Conservation (phyloP, 2,329 filamentous ascomycete genomes). For the Cytospora paraplurivora region DNA sequence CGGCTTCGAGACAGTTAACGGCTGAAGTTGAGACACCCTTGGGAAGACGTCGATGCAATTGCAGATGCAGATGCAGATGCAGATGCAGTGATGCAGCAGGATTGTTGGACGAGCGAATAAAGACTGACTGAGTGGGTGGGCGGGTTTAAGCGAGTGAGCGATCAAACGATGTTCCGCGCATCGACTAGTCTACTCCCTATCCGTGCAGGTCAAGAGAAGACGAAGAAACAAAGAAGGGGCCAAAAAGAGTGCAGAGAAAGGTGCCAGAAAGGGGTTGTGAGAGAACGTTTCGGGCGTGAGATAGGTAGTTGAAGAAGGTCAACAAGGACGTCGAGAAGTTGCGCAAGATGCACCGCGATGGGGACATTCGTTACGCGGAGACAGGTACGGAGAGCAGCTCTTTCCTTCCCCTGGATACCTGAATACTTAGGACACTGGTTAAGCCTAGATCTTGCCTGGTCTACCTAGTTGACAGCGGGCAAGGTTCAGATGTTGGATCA, state of each 20-base stretch:
- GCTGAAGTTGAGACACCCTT: neutral
- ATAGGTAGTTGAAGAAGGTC: conserved; percentile 10
- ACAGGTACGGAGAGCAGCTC: neutral
- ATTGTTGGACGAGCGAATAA: conserved; percentile 12
- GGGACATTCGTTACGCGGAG: conserved; percentile 1
- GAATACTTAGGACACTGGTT: neutral
- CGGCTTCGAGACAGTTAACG: conserved; percentile 3
- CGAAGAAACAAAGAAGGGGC: conserved; percentile 16
- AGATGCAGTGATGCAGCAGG: conserved; percentile 1
- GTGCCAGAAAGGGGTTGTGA: conserved; percentile 8
- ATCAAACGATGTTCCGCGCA: conserved; percentile 22
- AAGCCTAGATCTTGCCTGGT: neutral
- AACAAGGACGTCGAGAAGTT: conserved; percentile 16
- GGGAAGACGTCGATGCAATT: neutral
- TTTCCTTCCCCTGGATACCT: neutral
- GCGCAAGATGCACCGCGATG: conserved; percentile 23
- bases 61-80: conserved; percentile 10
- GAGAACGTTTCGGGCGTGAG: neutral
- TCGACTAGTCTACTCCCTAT: conserved; percentile 24
- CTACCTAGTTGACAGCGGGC: neutral
- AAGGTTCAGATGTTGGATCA: too few relatives aligned
- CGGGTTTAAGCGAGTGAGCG: conserved; percentile 22
- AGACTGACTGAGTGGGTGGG: conserved; percentile 8
- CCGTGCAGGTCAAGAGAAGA: conserved; percentile 21
- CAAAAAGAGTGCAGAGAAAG: conserved; percentile 21